Conservation (phyloP, 2,329 filamentous ascomycete genomes). For the Helminthosporium solani region DNA sequence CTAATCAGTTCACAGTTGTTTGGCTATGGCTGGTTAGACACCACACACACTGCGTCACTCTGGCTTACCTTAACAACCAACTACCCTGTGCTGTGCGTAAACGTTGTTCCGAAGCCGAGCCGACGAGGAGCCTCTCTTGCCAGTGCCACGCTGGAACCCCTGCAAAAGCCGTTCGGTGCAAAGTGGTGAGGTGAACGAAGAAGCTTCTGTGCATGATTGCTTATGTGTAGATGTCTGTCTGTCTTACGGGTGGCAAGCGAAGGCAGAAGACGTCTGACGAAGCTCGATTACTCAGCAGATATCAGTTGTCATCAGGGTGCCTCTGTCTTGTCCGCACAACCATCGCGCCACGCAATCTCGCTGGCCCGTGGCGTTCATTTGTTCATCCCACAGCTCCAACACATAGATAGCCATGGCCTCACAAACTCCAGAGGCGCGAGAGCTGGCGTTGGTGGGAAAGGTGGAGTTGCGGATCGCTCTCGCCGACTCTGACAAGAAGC, state of each 20-base stretch:
- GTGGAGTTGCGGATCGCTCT: conserved; percentile 82
- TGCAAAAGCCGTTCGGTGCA: too few relatives aligned
- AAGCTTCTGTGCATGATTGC: too few relatives aligned
- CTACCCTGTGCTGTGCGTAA: not conserved
- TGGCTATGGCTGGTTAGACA: too few relatives aligned
- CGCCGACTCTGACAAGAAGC: conserved; percentile 79
- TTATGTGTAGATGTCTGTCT: too few relatives aligned
- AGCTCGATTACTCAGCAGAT: conserved; percentile 7
- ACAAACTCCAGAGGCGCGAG: conserved; percentile 59
- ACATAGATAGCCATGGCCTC: conserved; percentile 29
- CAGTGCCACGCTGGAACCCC: conserved; percentile 21
- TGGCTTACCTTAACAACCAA: too few relatives aligned
- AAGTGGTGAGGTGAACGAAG: too few relatives aligned
- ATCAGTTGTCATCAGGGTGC: not conserved
- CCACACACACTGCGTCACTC: too few relatives aligned
- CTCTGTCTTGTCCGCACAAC: not conserved
- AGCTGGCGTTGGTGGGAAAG: conserved; percentile 79
- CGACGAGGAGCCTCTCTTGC: conserved; percentile 1
- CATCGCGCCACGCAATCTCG: conserved; percentile 17
- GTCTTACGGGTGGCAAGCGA: not conserved
- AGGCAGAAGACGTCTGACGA: conserved; percentile 12
- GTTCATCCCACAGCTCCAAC: conserved; percentile 1
- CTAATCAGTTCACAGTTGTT: too few relatives aligned
- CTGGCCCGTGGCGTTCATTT: conserved; percentile 21
- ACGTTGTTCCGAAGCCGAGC: conserved; percentile 1